Evolutionary conservation across 352 stramenopile species (phyloP).

Genomic region (Lagenidium giganteum): DNA sequence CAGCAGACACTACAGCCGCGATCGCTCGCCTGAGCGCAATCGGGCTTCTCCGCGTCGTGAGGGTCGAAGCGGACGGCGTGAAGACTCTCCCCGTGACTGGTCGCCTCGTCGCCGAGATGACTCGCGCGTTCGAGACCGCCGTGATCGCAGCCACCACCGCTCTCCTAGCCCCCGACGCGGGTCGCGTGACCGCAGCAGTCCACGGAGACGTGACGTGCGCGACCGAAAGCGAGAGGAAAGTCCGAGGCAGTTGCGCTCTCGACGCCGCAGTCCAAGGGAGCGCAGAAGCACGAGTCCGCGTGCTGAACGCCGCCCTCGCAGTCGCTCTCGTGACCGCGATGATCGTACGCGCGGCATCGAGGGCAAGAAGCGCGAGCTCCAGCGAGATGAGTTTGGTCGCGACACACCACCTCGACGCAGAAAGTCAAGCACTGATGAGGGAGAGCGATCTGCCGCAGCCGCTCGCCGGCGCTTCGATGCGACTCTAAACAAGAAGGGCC

Average conservation of each 20-base stretch:
- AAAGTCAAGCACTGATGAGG: constrained; percentile 11
- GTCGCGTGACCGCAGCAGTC: no score
- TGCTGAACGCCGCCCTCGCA: constrained; percentile 1
- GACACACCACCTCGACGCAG: background rate
- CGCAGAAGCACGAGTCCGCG: constrained; percentile 2
- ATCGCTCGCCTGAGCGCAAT: constrained; percentile 8
- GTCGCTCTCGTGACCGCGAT: background rate
- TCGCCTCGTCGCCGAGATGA: no score
- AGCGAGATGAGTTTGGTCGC: no score
- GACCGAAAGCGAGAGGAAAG: constrained; percentile 6
- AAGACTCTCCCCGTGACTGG: no score
- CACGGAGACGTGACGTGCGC: background rate
- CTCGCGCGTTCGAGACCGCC: no score
- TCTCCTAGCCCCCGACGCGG: background rate
- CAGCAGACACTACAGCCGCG: no score
- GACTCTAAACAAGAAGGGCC: no score
- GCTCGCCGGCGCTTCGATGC: no score
- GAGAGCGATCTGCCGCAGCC: no score
- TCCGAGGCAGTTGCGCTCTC: background rate
- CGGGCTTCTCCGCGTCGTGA: constrained; percentile 1
- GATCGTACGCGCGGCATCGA: background rate
- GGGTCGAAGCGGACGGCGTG: constrained; percentile 14
- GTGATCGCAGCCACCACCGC: background rate
- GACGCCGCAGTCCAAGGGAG: background rate
- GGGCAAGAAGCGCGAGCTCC: background rate